Evolutionary conservation across 2,329 filamentous ascomycete genomes (phyloP), one percentile per base, ranked within the genome.

Genomic region (Gyromitra esculenta): DNA sequence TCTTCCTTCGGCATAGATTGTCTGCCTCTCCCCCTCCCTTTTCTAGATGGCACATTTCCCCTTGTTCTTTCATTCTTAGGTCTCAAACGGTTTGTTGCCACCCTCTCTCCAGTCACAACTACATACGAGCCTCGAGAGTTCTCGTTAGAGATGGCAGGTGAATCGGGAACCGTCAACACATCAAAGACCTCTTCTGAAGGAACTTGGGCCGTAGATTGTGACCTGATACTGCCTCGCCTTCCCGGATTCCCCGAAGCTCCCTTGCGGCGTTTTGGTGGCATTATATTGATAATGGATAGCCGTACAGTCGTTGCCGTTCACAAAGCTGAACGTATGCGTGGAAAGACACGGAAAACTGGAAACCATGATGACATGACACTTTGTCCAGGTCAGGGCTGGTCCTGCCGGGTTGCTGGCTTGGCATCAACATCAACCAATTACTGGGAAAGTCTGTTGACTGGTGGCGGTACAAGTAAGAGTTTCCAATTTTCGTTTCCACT

Each of bases 1-100:
- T 78, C 79, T 25, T 80, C 79, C 72, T 81, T 80, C 15, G 52
- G 15, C 13, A 31, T 13, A 9, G 21, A 35, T 48, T 63, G 18
- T 43, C 43, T 67, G 5, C 39, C 35, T 31, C 35, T 67, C 31
- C 52, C 41, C 21, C 73, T 52, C 2, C 48, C 50, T 35, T 48
- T 35, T 21, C 18, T 71, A 18, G 62, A n/a, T 21, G 43, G 43
- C 8, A 41, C 39, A 31, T 43, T 37, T 21, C 21, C 73, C 35
- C 43, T 66, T 50, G 31, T 39, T 62, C 45, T 60, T 67, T 54
- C 54, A 31, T 62, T 54, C 15, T 43, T 75, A n/a, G 68, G 54
- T 50, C 68, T 39, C 37, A 45, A 43, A 11, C 48, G 67, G 37
- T 59, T 43, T 15, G 31, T 13, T 21, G 59, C 43, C 21, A 54